Evolutionary conservation across 2,329 filamentous ascomycete species (phyloP).

Genomic region (Zymoseptoria crescenta): DNA sequence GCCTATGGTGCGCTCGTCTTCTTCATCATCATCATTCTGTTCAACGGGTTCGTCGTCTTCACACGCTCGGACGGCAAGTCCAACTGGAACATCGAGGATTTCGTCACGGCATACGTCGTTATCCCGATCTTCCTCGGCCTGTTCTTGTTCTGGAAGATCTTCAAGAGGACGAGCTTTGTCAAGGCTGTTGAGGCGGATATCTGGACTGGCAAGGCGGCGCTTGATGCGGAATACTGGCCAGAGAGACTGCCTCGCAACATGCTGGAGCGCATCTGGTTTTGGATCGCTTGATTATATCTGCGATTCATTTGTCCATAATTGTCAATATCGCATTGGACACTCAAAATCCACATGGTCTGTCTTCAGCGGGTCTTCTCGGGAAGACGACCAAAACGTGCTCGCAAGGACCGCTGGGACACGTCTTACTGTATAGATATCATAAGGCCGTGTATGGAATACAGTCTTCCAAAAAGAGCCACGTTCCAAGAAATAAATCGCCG

Average conservation of each 20-base stretch:
- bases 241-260: slow-evolving; percentile 37
- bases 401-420: background rate
- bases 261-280: slow-evolving; percentile 43
- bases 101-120: slow-evolving; percentile 38
- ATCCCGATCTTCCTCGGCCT: slow-evolving; percentile 34
- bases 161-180: slow-evolving; percentile 52
- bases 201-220: slow-evolving; percentile 39
- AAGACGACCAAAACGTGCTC: background rate
- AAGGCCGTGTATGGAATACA: background rate
- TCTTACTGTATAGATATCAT: background rate
- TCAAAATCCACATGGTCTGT: background rate
- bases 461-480: background rate
- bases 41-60: slow-evolving; percentile 59
- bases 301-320: background rate
- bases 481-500: background rate
- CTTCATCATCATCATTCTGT: slow-evolving; percentile 54
- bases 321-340: background rate
- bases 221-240: slow-evolving; percentile 41
- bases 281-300: slow-evolving; percentile 26
- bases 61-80: slow-evolving; percentile 25
- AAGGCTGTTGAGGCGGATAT: slow-evolving; percentile 37
- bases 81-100: slow-evolving; percentile 38
- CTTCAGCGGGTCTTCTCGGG: too few species aligned
- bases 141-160: slow-evolving; percentile 57
- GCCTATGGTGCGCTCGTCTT: slow-evolving; percentile 55